A percentile compares a stretch with the other conserved stretches of the same genome.
Conservation (phyloP, 495 filamentous ascomycete species). For the Tuber borchii region DNA sequence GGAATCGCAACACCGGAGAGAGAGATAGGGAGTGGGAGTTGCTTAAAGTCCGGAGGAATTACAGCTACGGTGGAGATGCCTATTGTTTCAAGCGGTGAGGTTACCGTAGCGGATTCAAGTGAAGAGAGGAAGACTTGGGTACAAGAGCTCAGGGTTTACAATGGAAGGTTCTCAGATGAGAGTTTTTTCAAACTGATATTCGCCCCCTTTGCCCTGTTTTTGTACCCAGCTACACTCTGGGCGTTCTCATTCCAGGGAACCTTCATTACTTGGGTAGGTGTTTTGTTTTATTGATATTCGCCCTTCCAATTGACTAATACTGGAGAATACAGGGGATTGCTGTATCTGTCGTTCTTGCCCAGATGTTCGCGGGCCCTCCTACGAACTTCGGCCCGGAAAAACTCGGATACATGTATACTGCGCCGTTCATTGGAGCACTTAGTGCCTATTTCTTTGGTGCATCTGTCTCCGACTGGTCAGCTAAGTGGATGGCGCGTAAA, state of each 20-base stretch:
- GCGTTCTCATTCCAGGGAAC: slow-evolving; percentile 46
- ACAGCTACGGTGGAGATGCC: slow-evolving; percentile 7
- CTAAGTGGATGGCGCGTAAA: slow-evolving; percentile 47
- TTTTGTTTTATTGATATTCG: neutral
- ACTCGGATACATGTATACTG: slow-evolving; percentile 46
- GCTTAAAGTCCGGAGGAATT: neutral
- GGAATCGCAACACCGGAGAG: slow-evolving; percentile 13
- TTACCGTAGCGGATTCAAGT: too few species aligned
- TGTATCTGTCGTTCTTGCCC: slow-evolving; percentile 44
- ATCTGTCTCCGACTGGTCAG: slow-evolving; percentile 47
- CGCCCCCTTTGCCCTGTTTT: slow-evolving; percentile 43
- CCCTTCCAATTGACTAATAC: slow-evolving; percentile 12
- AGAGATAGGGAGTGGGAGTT: slow-evolving; percentile 10
- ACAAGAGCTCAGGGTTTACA: slow-evolving; percentile 43
- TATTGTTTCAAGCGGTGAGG: neutral
- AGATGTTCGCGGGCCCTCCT: slow-evolving; percentile 45
- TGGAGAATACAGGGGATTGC: slow-evolving; percentile 35
- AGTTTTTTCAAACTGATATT: slow-evolving; percentile 44
- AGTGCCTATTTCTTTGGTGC: slow-evolving; percentile 46
- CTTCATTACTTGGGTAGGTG: slow-evolving; percentile 46
- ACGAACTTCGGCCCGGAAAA: slow-evolving; percentile 45
- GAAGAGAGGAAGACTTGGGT: slow-evolving; percentile 44
- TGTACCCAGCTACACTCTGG: slow-evolving; percentile 47
- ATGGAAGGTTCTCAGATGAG: slow-evolving; percentile 44
- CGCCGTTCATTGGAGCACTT: slow-evolving; percentile 49